These are phyloP conservation scores for Thalia dealbata DNA, from an alignment of 176 grass and related monocot genomes.

Conservation along the genomic window DNA sequence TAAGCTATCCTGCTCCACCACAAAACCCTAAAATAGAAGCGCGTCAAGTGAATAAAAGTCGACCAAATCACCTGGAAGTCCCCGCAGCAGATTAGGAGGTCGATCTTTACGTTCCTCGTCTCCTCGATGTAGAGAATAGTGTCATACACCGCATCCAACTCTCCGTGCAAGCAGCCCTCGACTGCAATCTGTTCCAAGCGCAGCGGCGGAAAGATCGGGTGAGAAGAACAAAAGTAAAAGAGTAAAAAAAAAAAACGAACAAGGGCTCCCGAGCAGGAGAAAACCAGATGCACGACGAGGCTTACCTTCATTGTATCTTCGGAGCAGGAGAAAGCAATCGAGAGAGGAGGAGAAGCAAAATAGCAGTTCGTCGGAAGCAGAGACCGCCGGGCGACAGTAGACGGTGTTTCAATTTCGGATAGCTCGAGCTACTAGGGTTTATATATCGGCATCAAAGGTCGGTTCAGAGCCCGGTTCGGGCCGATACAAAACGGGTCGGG, in stretches of 20 bases:
- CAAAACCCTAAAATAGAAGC: not conserved
- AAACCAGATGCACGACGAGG: too few relatives aligned
- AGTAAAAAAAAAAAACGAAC: too few relatives aligned
- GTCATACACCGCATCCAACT: constrained; percentile 69
- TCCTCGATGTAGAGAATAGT: constrained; percentile 50
- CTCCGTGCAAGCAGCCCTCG: constrained; percentile 87
- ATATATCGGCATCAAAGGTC: too few relatives aligned
- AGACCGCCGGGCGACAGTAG: too few relatives aligned
- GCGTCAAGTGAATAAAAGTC: not conserved
- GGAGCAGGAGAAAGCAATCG: too few relatives aligned
- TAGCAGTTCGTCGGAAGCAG: too few relatives aligned
- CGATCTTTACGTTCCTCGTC: constrained; percentile 63
- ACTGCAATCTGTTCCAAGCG: constrained; percentile 59
- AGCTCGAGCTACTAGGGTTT: too few relatives aligned
- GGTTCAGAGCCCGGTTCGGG: not conserved
- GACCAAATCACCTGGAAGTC: constrained; percentile 65
- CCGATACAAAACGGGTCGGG: not conserved
- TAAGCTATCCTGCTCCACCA: not conserved
- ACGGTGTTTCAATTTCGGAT: too few relatives aligned
- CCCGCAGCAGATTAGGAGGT: constrained; percentile 77
- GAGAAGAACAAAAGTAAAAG: not conserved
- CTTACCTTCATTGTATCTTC: too few relatives aligned
- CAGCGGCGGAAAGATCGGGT: not conserved
- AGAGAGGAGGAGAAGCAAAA: too few relatives aligned
- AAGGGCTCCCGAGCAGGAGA: too few relatives aligned